Base-by-base conservation (phyloP, 2,329 filamentous ascomycete genomes). In the Exophiala xenobiotica region DNA sequence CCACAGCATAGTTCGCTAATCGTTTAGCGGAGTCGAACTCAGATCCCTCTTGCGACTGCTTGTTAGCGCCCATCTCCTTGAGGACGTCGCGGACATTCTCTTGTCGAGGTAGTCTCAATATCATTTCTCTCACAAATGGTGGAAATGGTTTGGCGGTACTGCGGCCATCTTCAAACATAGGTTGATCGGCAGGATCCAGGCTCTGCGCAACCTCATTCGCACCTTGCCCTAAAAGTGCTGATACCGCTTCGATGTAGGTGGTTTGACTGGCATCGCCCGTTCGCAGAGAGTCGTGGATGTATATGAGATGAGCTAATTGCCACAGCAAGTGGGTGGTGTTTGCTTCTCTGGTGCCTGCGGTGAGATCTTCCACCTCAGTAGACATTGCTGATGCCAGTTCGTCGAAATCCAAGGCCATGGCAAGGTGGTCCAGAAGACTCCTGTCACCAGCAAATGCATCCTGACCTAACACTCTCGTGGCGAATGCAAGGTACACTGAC, bases 1-100 rank as follows among this genome's bases (percentile, higher is more conserved):
- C 91, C 31, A 97, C 75, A 2, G 90, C 89, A 65, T 96, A 97
- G 22, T 87, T 89, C 9, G 92, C 90, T 31, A 96, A 75, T 9
- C 89, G 74, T 60, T 86, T 87, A 2, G 88, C 85, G 64, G 87
- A 81, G 51, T 79, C 74, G 6, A 73, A 71, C 18, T 74, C 63
- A 63, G 73, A 35, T 2, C 19, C 37, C 3, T 20, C 37, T 4
- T 64, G 44, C 12, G 51, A 50, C 37, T 58, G 51, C 14, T 59
- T 59, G n/a, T 33, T 26, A 16, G 41, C 43, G 26, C 52, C 46
- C 52, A 55, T 53, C 38, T 49, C 52, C 6, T 47, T 27, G 31
- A 58, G 27, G 2, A 53, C 51, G 8, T 50, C 40, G 40, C 51
- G 53, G n/a, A 60, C 43, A n/a, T 48, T 54, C 19, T 57, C 44